Evolutionary conservation across 2,329 filamentous ascomycete species (phyloP).

Genomic region (Calonectria montana): DNA sequence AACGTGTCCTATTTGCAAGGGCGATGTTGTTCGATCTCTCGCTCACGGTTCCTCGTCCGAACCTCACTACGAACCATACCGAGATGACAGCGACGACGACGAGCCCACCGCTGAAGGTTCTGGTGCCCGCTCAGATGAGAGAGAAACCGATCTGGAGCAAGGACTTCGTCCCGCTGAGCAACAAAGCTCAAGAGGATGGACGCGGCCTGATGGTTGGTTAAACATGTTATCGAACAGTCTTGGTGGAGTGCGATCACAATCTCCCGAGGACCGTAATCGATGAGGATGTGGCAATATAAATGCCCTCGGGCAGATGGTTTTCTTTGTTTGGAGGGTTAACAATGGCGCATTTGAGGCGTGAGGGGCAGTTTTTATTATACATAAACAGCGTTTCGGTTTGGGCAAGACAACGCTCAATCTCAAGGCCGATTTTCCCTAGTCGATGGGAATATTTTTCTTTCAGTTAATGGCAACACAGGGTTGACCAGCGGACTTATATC

Average conservation of each 20-base stretch:
- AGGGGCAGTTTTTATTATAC: neutral
- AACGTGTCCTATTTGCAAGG: slow-evolving; percentile 99
- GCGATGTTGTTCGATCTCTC: slow-evolving; percentile 85
- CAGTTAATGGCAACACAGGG: neutral
- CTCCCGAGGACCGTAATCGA: slow-evolving; percentile 42
- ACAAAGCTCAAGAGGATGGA: slow-evolving; percentile 32
- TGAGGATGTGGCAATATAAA: neutral
- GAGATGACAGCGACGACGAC: slow-evolving; percentile 60
- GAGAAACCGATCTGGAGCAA: slow-evolving; percentile 57
- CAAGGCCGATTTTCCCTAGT: neutral
- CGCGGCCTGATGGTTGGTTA: slow-evolving; percentile 52
- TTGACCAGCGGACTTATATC: slow-evolving; percentile 14
- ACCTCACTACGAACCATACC: slow-evolving; percentile 66
- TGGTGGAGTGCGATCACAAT: slow-evolving; percentile 35
- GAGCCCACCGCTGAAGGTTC: slow-evolving; percentile 53
- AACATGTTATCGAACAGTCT: slow-evolving; percentile 49
- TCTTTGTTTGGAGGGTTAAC: slow-evolving; percentile 6
- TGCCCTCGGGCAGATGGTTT: neutral
- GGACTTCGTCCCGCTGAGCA: slow-evolving; percentile 46
- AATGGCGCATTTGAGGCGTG: slow-evolving; percentile 7
- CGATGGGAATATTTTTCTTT: neutral
- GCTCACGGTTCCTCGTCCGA: slow-evolving; percentile 64
- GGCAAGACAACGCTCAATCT: slow-evolving; percentile 5
- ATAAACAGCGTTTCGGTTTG: slow-evolving; percentile 4
- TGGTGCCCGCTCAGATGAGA: slow-evolving; percentile 44